These are phyloP conservation scores for Diatrype stigma DNA, from an alignment of 2,329 filamentous ascomycete genomes.

Conservation along the genomic window DNA sequence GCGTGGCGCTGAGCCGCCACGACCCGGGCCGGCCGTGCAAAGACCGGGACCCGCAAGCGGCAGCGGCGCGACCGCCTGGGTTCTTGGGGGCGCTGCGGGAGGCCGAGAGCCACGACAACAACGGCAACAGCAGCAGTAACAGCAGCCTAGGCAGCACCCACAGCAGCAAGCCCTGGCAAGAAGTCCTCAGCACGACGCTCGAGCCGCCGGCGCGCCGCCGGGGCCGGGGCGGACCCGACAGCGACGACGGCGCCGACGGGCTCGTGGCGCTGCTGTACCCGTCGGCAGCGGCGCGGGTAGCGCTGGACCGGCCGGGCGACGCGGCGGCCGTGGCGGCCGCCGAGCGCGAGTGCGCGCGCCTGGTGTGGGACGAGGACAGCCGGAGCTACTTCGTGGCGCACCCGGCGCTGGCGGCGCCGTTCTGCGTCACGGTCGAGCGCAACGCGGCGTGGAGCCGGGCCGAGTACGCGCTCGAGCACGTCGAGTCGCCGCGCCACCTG, in stretches of 20 bases:
- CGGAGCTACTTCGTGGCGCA: conserved; percentile 59
- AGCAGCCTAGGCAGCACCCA: conserved; percentile 16
- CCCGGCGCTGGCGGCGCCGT: conserved; percentile 58
- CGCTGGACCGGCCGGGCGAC: conserved; percentile 57
- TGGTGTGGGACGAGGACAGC: conserved; percentile 67
- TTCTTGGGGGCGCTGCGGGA: conserved; percentile 30
- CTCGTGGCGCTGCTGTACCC: conserved; percentile 68
- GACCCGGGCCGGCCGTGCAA: conserved; percentile 58
- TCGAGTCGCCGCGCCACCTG: conserved; percentile 57
- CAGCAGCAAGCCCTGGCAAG: conserved; percentile 48
- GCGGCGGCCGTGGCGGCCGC: conserved; percentile 57
- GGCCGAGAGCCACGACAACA: conserved; percentile 14
- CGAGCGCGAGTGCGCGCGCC: conserved; percentile 63
- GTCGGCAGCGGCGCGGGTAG: conserved; percentile 57
- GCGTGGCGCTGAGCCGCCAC: conserved; percentile 55
- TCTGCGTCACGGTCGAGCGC: conserved; percentile 56
- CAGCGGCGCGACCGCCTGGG: conserved; percentile 20
- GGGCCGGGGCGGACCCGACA: too few species aligned
- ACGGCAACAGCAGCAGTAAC: too few species aligned
- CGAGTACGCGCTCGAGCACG: conserved; percentile 63
- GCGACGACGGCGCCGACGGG: conserved; percentile 51
- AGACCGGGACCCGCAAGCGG: conserved; percentile 33
- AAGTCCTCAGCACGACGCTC: conserved; percentile 54
- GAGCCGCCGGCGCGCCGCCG: conserved; percentile 51
- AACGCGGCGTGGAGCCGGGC: conserved; percentile 56